Base-by-base conservation (phyloP, 164 flowering plant genomes). In the Taxillus chinensis region DNA sequence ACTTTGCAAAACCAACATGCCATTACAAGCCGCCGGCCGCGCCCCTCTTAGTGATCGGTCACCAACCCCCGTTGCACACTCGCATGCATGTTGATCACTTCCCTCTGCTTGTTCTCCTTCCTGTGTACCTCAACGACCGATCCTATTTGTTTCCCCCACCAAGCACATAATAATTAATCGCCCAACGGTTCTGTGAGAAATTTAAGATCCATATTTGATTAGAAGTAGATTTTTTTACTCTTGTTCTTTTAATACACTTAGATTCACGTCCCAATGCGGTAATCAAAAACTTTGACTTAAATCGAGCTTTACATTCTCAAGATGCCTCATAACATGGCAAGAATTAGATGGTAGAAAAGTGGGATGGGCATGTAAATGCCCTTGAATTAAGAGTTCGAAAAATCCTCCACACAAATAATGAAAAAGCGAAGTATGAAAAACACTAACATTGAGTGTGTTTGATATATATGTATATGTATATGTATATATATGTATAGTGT, bases 71-170 rank as follows among this genome's bases (percentile, higher is more conserved):
- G n/a, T n/a, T n/a, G n/a, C n/a, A n/a, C n/a, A n/a, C n/a, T 48
- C 49, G 79, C 83, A 64, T 79, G 60, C 85, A 83, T 75, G 71
- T 80, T 83, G 3, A 83, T 71, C 61, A 80, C 87, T 50, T 83
- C 85, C 55, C 87, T 80, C 39, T 78, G 70, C 86, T 80, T 82
- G 76, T 80, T 82, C 64, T 80, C 84, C 52, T 83, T 63, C 87
- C 87, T 0, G 83, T 83, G 51, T 74, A 80, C 72, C 87, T 83
- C 87, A 85, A 80, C 39, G 87, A 85, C 75, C 5, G 85, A 79
- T 3, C 80, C 77, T 75, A 50, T 13, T 41, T 17, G 2, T 14
- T 5, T 2, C 11, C 4, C 12, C 3, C 55, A 1, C 7, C 14
- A 11, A 3, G 8, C 38, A 55, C n/a, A 3, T 9, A 55, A n/a